Evolutionary conservation across 2,329 filamentous ascomycete species (phyloP).

Genomic region (Penicillium sp.): DNA sequence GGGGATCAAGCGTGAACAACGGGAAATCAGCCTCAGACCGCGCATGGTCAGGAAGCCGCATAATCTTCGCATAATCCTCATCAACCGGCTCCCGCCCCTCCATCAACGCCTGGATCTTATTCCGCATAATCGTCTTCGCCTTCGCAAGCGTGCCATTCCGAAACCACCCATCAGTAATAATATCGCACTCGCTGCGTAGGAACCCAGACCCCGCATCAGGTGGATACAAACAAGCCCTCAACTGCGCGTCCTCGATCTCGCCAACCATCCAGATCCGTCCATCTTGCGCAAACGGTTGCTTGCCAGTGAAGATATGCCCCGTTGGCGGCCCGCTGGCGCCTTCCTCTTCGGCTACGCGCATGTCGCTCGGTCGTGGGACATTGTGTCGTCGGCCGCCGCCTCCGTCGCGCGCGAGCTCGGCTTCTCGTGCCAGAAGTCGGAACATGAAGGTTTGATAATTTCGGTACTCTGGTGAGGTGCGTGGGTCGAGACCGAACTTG

Average conservation of each 20-base stretch:
- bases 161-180: constrained; percentile 74
- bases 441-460: constrained; percentile 89
- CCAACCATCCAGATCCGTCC: constrained; percentile 94
- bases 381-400: constrained; percentile 31
- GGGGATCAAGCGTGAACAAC: constrained; percentile 28
- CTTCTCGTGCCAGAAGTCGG: constrained; percentile 55
- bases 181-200: constrained; percentile 58
- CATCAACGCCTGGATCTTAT: constrained; percentile 70
- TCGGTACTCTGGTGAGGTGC: constrained; percentile 70
- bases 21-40: constrained; percentile 16
- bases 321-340: constrained; percentile 1
- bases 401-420: constrained; percentile 34
- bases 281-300: constrained; percentile 65
- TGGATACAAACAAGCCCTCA: constrained; percentile 63
- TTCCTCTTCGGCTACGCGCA: constrained; percentile 4
- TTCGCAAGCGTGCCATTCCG: constrained; percentile 78
- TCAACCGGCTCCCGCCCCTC: constrained; percentile 34
- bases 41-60: constrained; percentile 39
- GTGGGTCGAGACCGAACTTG: constrained; percentile 80
- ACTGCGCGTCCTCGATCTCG: constrained; percentile 79
- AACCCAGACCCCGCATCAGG: constrained; percentile 50
- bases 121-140: constrained; percentile 80
- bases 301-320: constrained; percentile 77
- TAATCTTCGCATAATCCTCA: constrained; percentile 35
- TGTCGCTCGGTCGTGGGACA: constrained; percentile 16